phyloP scores from a whole-genome alignment of 306 rosid species.

The Begonia peltatifolia region DNA sequence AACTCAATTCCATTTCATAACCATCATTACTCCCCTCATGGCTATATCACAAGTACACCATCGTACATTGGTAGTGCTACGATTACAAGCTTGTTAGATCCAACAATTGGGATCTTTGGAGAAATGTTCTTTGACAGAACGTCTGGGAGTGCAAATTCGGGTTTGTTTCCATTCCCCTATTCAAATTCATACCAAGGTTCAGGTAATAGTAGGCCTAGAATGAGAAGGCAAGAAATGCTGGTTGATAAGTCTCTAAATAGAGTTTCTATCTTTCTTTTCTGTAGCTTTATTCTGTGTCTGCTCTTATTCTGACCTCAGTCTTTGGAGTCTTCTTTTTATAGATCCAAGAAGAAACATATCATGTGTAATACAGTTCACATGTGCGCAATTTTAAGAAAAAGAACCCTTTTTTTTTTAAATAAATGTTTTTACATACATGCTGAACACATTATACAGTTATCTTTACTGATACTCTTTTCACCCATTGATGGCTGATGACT shows the following conservation, averaged over 20 bases:
- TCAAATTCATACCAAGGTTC: conserved; percentile 16
- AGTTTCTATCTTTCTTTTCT: conserved; percentile 52
- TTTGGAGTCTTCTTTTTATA: not conserved
- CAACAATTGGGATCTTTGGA: conserved; percentile 50
- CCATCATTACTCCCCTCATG: conserved; percentile 34
- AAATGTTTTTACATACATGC: too few species aligned
- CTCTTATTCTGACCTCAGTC: conserved; percentile 42
- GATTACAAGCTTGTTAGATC: conserved; percentile 30
- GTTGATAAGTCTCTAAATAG: conserved; percentile 55
- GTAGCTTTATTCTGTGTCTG: conserved; percentile 56
- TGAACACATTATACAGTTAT: too few species aligned
- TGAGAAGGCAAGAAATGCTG: conserved; percentile 69
- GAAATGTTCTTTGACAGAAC: conserved; percentile 51
- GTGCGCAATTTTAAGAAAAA: too few species aligned
- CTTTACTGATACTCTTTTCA: too few species aligned
- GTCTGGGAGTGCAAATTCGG: conserved; percentile 36
- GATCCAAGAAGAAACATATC: not conserved
- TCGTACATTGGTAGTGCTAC: conserved; percentile 28
- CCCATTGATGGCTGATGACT: too few species aligned
- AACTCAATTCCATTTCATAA: conserved; percentile 24
- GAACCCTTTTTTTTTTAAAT: too few species aligned
- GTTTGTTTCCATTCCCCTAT: conserved; percentile 22
- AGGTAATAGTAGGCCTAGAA: conserved; percentile 34
- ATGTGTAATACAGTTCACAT: not conserved
- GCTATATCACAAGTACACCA: conserved; percentile 21